Conservation (phyloP, 2,329 filamentous ascomycete genomes). For the Hypoxylon sp. region DNA sequence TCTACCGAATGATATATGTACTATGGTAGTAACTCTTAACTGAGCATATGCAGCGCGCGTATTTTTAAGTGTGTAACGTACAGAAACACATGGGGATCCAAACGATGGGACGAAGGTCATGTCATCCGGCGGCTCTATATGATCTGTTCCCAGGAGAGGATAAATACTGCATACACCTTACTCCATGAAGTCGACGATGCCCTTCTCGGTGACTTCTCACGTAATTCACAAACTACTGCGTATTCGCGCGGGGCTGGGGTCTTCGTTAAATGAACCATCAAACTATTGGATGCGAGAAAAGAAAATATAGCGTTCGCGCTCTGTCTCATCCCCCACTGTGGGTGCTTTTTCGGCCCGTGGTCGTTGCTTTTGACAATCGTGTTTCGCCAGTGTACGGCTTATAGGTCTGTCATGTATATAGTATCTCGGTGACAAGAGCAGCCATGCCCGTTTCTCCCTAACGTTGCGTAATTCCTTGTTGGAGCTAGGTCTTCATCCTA, state of each 20-base stretch:
- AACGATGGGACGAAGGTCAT: conserved; percentile 11
- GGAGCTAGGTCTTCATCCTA: conserved; percentile 18
- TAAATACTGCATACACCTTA: conserved; percentile 26
- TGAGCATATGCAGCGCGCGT: conserved; percentile 25
- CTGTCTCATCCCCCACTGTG: conserved; percentile 14
- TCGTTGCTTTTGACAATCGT: conserved; percentile 29
- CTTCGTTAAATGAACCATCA: conserved; percentile 23
- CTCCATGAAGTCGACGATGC: background rate
- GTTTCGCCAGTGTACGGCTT: conserved; percentile 15
- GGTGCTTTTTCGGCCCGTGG: conserved; percentile 11
- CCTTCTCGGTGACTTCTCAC: background rate
- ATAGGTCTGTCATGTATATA: conserved; percentile 14
- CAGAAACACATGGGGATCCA: conserved; percentile 3
- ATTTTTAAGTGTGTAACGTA: conserved; percentile 27
- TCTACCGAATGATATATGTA: conserved; percentile 33
- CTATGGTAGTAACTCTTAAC: conserved; percentile 16
- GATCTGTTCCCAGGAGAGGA: conserved; percentile 22
- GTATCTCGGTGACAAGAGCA: conserved; percentile 6
- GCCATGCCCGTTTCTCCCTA: conserved; percentile 21
- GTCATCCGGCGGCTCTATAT: conserved; percentile 25
- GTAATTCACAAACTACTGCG: background rate
- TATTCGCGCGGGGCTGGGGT: conserved; percentile 19
- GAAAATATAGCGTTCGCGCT: conserved; percentile 17
- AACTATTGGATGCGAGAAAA: conserved; percentile 37
- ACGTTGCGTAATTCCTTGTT: conserved; percentile 26